These are phyloP conservation scores for Talaromyces islandicus DNA, from an alignment of 2,329 filamentous ascomycete genomes.

Conservation along the genomic window DNA sequence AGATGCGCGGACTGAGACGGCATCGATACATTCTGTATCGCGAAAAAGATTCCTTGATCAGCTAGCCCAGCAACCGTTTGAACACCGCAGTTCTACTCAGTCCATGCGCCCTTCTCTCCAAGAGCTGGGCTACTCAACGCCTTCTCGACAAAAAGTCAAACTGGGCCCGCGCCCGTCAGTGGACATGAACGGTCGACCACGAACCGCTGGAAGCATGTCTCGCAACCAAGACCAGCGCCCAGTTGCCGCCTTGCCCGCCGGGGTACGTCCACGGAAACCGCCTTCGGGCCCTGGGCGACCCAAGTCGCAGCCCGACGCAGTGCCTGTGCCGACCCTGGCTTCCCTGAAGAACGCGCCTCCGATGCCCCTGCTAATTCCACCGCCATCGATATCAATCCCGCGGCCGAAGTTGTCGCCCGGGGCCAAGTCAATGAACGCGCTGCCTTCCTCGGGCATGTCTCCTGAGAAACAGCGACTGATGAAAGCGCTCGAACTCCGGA, in stretches of 20 bases:
- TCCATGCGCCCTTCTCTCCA: slow-evolving; percentile 39
- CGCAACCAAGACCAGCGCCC: slow-evolving; percentile 54
- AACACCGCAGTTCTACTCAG: slow-evolving; percentile 34
- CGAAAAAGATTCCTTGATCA: slow-evolving; percentile 28
- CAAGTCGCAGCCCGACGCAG: slow-evolving; percentile 37
- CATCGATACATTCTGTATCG: slow-evolving; percentile 20
- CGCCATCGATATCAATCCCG: slow-evolving; percentile 27
- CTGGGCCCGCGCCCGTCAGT: slow-evolving; percentile 77
- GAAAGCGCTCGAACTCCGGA: slow-evolving; percentile 87
- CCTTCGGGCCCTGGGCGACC: slow-evolving; percentile 42
- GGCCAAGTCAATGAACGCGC: slow-evolving; percentile 40
- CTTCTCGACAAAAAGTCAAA: slow-evolving; percentile 64
- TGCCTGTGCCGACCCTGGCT: slow-evolving; percentile 20
- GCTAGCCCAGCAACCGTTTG: slow-evolving; percentile 27
- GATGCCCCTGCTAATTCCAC: slow-evolving; percentile 35
- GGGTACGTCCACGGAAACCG: slow-evolving; percentile 60
- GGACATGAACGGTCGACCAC: slow-evolving; percentile 54
- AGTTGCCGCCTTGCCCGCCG: slow-evolving; percentile 71
- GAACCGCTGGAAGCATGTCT: slow-evolving; percentile 49
- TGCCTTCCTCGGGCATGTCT: slow-evolving; percentile 56
- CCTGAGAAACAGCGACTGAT: slow-evolving; percentile 87
- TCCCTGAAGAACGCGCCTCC: slow-evolving; percentile 25
- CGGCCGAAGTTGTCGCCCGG: slow-evolving; percentile 32
- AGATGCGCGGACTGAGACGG: slow-evolving; percentile 16
- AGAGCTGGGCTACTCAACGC: slow-evolving; percentile 37